These are phyloP conservation scores for Achlya hypogyna DNA, from an alignment of 352 stramenopile species.

Conservation along the genomic window DNA sequence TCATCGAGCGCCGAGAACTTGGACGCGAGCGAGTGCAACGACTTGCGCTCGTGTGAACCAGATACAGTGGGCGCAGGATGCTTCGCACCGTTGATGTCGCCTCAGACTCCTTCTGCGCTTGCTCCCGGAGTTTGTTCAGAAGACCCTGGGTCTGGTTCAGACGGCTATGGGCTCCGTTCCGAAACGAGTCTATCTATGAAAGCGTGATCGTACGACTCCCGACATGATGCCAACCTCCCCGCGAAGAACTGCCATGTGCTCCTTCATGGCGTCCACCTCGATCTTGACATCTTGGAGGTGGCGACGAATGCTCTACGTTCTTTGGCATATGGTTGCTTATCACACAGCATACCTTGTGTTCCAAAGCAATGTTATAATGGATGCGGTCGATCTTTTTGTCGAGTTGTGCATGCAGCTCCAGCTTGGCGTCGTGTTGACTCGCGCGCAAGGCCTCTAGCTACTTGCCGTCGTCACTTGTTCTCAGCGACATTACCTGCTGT, in stretches of 20 bases:
- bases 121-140: conserved; percentile 7
- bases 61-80: not conserved
- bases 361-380: not conserved
- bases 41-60: not conserved
- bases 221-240: conserved; percentile 3
- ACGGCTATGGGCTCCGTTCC: not conserved
- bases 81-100: not conserved
- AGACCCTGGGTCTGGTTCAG: conserved; percentile 1
- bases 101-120: conserved; percentile 9
- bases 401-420: conserved; percentile 28
- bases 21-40: conserved; percentile 9
- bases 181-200: conserved; percentile 14
- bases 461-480: not conserved
- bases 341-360: conserved; percentile 1
- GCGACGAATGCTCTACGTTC: not conserved
- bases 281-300: conserved; percentile 8
- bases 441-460: conserved; percentile 32
- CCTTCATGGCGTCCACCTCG: conserved; percentile 12
- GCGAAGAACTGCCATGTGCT: not conserved
- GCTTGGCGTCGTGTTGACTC: conserved; percentile 28
- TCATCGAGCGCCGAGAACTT: conserved; percentile 41
- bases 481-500: conserved; percentile 23
- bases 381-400: conserved; percentile 21
- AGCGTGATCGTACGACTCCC: not conserved
- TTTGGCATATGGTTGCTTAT: not conserved